Conservation (phyloP, 1,284 basidiomycete genomes). For the Rugosomyces carneus region DNA sequence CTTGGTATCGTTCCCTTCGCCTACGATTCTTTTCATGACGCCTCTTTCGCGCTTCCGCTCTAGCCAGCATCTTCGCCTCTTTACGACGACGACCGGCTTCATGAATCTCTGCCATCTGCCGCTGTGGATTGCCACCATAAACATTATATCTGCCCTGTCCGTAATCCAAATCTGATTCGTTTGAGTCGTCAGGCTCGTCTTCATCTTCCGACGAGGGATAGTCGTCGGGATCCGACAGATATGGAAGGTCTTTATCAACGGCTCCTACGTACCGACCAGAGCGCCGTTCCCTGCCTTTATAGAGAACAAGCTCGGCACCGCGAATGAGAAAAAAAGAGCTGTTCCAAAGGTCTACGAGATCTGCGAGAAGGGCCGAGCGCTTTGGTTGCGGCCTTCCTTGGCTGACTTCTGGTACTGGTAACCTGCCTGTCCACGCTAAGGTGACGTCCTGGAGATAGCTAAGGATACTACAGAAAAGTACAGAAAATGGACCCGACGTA, state of each 20-base stretch:
- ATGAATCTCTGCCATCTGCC: constrained; percentile 31
- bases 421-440: constrained; percentile 64
- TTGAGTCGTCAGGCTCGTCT: constrained; percentile 35
- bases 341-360: constrained; percentile 75
- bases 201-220: constrained; percentile 32
- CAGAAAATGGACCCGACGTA: constrained; percentile 26
- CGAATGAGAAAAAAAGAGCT: constrained; percentile 63
- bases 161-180: constrained; percentile 37
- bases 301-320: constrained; percentile 66
- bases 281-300: constrained; percentile 68
- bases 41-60: constrained; percentile 51
- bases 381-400: constrained; percentile 44
- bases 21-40: constrained; percentile 57
- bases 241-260: constrained; percentile 47
- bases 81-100: constrained; percentile 44
- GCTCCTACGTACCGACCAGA: constrained; percentile 53
- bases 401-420: constrained; percentile 51
- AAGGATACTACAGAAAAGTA: constrained; percentile 1
- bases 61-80: constrained; percentile 32
- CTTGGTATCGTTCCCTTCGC: constrained; percentile 50
- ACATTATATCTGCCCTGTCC: constrained; percentile 27
- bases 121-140: constrained; percentile 27
- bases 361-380: constrained; percentile 53
- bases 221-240: constrained; percentile 37
- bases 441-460: constrained; percentile 51